Percentiles rank a stretch among this genome's conserved stretches.
Conservation (phyloP, 2,329 filamentous ascomycete species). For the Chrysoporthe cubensis region DNA sequence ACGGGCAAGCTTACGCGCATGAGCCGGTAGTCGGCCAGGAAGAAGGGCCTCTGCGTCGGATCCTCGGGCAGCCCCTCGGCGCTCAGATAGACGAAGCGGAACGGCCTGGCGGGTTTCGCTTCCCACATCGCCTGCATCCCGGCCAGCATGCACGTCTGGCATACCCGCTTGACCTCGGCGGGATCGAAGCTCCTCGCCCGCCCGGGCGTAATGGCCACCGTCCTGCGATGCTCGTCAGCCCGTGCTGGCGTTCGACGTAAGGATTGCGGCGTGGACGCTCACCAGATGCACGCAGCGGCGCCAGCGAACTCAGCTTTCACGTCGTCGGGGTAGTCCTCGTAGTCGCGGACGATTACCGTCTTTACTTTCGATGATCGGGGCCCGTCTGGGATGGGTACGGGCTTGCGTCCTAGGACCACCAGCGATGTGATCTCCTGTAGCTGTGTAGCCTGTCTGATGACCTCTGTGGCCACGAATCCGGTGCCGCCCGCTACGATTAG, state of each 20-base stretch:
- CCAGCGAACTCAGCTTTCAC: slow-evolving; percentile 44
- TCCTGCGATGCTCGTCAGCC: slow-evolving; percentile 30
- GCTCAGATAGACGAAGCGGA: slow-evolving; percentile 36
- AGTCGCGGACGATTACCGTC: slow-evolving; percentile 45
- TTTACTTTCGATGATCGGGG: slow-evolving; percentile 34
- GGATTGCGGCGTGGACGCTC: not conserved
- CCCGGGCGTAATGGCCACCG: slow-evolving; percentile 35
- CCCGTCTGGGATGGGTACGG: slow-evolving; percentile 31
- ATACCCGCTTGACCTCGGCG: slow-evolving; percentile 33
- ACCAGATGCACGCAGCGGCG: slow-evolving; percentile 51
- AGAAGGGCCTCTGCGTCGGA: slow-evolving; percentile 2
- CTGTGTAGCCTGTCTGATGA: slow-evolving; percentile 47
- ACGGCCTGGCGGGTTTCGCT: slow-evolving; percentile 32
- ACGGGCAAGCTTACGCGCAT: slow-evolving; percentile 16
- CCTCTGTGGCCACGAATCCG: slow-evolving; percentile 47
- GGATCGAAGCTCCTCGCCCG: slow-evolving; percentile 28
- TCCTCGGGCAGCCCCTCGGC: slow-evolving; percentile 13
- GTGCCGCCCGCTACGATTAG: slow-evolving; percentile 48
- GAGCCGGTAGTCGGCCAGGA: slow-evolving; percentile 4
- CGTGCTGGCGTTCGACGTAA: too few species aligned
- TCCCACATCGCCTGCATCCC: slow-evolving; percentile 36
- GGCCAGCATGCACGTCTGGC: slow-evolving; percentile 33
- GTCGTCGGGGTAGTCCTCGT: slow-evolving; percentile 44
- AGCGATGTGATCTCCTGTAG: slow-evolving; percentile 43
- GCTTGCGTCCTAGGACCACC: slow-evolving; percentile 46